Evolutionary conservation across 257 asterid genomes (phyloP).

Genomic region (Nicotiana knightiana): DNA sequence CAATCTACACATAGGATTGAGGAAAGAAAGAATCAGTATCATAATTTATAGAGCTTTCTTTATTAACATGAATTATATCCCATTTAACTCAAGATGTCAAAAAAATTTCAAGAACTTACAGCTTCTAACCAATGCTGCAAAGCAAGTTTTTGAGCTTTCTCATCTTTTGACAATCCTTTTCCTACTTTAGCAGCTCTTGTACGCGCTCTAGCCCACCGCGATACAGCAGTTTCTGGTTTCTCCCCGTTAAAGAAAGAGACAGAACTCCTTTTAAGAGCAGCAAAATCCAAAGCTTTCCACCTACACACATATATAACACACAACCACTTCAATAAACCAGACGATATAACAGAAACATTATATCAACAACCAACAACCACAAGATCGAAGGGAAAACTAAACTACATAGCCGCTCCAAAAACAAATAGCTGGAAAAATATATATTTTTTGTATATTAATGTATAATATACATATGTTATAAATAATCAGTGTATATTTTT

Average conservation of each 20-base stretch:
- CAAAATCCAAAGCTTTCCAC: constrained; percentile 96
- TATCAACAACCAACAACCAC: not conserved
- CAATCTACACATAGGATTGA: constrained; percentile 46
- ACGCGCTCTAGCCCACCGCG: constrained; percentile 93
- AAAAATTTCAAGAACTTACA: constrained; percentile 38
- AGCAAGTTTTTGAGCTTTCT: constrained; percentile 87
- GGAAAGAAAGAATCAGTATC: not conserved
- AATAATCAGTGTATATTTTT: too few relatives aligned
- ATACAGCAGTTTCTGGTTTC: constrained; percentile 82
- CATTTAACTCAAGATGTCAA: not conserved
- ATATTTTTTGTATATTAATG: too few relatives aligned
- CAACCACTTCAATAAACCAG: constrained; percentile 12
- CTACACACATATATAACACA: constrained; percentile 22
- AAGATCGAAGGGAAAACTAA: too few relatives aligned
- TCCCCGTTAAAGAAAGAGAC: constrained; percentile 73
- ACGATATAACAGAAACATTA: not conserved
- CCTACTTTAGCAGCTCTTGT: constrained; percentile 97
- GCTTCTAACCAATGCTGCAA: constrained; percentile 98
- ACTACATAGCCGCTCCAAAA: too few relatives aligned
- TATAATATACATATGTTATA: too few relatives aligned
- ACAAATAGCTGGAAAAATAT: too few relatives aligned
- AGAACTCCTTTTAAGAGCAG: constrained; percentile 74
- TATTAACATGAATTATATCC: not conserved
- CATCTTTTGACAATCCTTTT: constrained; percentile 91
- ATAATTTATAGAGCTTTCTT: not conserved